phyloP scores from a whole-genome alignment of 495 filamentous ascomycete genomes.

The Parachaetomium inaequale region DNA sequence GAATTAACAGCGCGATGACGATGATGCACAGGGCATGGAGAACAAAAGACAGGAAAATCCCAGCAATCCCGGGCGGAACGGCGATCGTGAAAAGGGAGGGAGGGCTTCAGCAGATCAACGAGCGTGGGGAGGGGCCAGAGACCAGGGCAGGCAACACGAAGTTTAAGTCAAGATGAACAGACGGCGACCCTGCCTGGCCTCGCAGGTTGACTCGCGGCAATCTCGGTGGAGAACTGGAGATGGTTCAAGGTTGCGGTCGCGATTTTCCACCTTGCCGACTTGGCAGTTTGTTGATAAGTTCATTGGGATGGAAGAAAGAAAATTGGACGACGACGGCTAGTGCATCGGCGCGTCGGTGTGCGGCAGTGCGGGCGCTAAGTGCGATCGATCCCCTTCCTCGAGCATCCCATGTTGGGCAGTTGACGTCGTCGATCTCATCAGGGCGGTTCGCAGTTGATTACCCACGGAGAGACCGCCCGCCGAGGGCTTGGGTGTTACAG shows the following conservation, averaged over 20 bases:
- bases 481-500: neutral
- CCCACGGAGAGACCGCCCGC: neutral
- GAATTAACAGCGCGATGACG: constrained; percentile 11
- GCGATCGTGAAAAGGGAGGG: neutral
- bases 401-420: neutral
- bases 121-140: neutral
- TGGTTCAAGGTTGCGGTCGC: constrained; percentile 16
- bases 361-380: constrained; percentile 12
- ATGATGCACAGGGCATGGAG: neutral
- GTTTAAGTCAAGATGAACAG: neutral
- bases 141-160: neutral
- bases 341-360: neutral
- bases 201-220: neutral
- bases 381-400: neutral
- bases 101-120: neutral
- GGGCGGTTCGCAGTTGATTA: neutral
- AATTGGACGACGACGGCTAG: constrained; percentile 7
- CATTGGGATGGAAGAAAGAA: constrained; percentile 19
- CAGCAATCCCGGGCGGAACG: neutral
- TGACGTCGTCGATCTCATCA: constrained; percentile 13
- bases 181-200: neutral
- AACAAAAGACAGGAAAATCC: constrained; percentile 12
- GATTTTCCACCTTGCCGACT: constrained; percentile 13
- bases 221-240: constrained; percentile 29
- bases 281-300: neutral